Evolutionary conservation across 2,329 filamentous ascomycete species (phyloP).

Genomic region (Chaetomiaceae sp.): DNA sequence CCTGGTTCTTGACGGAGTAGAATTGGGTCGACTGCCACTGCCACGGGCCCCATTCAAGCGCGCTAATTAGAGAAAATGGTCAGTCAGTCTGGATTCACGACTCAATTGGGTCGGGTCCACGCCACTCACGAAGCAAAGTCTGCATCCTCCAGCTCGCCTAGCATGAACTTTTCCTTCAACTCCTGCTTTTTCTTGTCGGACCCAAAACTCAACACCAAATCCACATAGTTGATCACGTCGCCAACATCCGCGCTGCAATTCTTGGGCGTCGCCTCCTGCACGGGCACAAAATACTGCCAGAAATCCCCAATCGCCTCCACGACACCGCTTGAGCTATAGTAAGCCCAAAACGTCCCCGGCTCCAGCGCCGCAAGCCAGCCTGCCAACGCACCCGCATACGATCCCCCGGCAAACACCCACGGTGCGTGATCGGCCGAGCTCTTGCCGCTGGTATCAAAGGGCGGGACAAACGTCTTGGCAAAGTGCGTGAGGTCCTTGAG

Average conservation of each 20-base stretch:
- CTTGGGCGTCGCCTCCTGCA: slow-evolving; percentile 49
- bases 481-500: slow-evolving; percentile 40
- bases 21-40: slow-evolving; percentile 45
- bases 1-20: slow-evolving; percentile 40
- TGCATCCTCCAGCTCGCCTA: slow-evolving; percentile 42
- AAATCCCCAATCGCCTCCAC: slow-evolving; percentile 50
- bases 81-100: background rate
- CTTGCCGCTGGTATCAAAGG: slow-evolving; percentile 44
- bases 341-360: slow-evolving; percentile 57
- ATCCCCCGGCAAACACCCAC: slow-evolving; percentile 53
- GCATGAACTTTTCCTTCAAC: slow-evolving; percentile 48
- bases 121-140: slow-evolving; percentile 38
- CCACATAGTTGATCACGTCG: slow-evolving; percentile 49
- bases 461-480: slow-evolving; percentile 42
- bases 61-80: slow-evolving; percentile 16
- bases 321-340: slow-evolving; percentile 52
- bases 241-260: slow-evolving; percentile 54
- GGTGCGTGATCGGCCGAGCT: slow-evolving; percentile 47
- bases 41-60: slow-evolving; percentile 44
- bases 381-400: slow-evolving; percentile 52
- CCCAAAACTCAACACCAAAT: slow-evolving; percentile 41
- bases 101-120: slow-evolving; percentile 5
- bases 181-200: slow-evolving; percentile 36
- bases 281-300: slow-evolving; percentile 53
- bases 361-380: slow-evolving; percentile 48